These are phyloP conservation scores for Fragaria iinumae DNA, from an alignment of 306 rosid species.

Conservation along the genomic window DNA sequence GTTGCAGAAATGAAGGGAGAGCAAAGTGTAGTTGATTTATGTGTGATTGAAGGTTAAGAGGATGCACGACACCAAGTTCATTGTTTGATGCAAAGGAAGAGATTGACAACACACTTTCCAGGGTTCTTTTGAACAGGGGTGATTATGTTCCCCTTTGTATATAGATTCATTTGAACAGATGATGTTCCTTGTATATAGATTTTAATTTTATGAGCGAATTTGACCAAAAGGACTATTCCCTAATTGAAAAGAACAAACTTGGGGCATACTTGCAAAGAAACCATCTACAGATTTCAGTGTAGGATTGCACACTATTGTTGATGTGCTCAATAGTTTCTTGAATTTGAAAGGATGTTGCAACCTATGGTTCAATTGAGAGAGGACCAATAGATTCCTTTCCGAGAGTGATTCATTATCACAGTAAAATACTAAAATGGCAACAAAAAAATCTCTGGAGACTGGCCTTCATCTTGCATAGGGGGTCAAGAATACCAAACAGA, in stretches of 20 bases:
- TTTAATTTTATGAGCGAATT: not conserved
- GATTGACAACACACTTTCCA: not conserved
- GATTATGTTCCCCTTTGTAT: not conserved
- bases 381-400: no score
- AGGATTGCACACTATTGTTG: not conserved
- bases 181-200: not conserved
- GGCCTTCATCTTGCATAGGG: no score
- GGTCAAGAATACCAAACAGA: no score
- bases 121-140: not conserved
- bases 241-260: not conserved
- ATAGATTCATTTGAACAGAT: not conserved
- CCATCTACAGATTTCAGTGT: not conserved
- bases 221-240: not conserved
- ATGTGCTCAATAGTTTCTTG: not conserved
- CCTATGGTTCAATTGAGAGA: not conserved
- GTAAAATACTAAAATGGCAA: no score
- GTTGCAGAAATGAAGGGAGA: conserved; percentile 11
- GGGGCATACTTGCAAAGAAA: not conserved
- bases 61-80: not conserved
- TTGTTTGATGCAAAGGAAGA: conserved; percentile 3
- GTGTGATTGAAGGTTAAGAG: not conserved
- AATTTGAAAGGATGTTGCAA: not conserved
- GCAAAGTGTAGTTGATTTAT: not conserved
- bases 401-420: not conserved
- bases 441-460: no score